Percentiles rank a stretch among this genome's conserved stretches.
Evolutionary conservation across 768 basidiomycete genomes (phyloP).

Genomic region (Daedalea quercina): DNA sequence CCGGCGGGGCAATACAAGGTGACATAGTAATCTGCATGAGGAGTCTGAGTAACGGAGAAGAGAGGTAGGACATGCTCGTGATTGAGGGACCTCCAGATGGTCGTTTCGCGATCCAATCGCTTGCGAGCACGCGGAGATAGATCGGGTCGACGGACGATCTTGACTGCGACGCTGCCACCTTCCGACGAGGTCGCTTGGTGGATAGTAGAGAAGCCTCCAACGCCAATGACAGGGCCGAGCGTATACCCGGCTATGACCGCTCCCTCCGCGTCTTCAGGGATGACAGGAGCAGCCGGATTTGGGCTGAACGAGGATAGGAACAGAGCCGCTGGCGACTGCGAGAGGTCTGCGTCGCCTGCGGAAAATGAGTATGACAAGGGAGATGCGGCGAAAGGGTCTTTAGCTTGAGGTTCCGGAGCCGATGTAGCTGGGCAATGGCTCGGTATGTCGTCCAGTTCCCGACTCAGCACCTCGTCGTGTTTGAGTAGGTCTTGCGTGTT

Average conservation of each 20-base stretch:
- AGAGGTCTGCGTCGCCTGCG: constrained; percentile 6
- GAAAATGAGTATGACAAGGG: constrained; percentile 3
- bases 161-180: constrained; percentile 71
- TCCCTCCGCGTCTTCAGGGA: constrained; percentile 56
- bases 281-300: constrained; percentile 23
- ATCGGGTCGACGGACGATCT: constrained; percentile 65
- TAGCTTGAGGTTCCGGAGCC: neutral
- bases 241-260: constrained; percentile 63
- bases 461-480: neutral
- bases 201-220: constrained; percentile 80
- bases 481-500: neutral
- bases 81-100: constrained; percentile 66
- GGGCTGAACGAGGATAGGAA: constrained; percentile 65
- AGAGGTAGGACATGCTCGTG: constrained; percentile 88
- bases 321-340: constrained; percentile 62
- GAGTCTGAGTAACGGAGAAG: constrained; percentile 53
- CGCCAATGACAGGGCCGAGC: constrained; percentile 69
- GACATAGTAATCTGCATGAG: constrained; percentile 71
- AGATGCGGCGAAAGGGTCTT: neutral
- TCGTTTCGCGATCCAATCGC: constrained; percentile 63
- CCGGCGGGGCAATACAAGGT: constrained; percentile 82
- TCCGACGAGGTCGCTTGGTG: constrained; percentile 56
- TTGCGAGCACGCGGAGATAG: constrained; percentile 39
- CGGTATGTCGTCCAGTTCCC: neutral
- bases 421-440: neutral